These are phyloP conservation scores for Trichoderma asperelloides DNA, from an alignment of 495 filamentous ascomycete species.

Conservation along the genomic window DNA sequence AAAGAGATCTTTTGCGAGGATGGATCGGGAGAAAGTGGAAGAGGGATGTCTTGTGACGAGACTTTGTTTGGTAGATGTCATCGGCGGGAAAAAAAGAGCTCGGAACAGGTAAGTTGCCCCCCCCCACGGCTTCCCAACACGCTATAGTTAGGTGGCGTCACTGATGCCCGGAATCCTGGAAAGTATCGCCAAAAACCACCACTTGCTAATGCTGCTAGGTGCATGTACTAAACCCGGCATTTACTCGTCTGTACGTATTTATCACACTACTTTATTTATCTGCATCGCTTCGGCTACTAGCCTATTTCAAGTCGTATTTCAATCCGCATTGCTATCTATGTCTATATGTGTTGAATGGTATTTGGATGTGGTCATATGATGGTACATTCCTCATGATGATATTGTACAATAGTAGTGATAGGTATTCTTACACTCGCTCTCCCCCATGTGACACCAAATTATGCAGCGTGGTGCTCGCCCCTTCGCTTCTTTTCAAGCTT, in stretches of 20 bases:
- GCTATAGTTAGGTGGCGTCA: conserved; percentile 3
- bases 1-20: neutral
- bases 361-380: neutral
- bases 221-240: neutral
- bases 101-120: neutral
- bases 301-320: too few relatives aligned
- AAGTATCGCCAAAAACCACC: neutral
- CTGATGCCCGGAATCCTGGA: neutral
- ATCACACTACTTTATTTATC: too few relatives aligned
- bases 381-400: neutral
- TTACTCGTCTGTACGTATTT: too few relatives aligned
- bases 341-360: neutral
- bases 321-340: neutral
- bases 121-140: neutral
- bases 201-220: neutral
- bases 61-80: neutral
- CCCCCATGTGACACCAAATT: neutral
- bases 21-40: neutral
- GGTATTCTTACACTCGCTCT: neutral
- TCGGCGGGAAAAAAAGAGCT: neutral
- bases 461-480: conserved; percentile 10
- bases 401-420: neutral
- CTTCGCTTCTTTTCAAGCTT: conserved; percentile 35
- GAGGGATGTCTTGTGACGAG: neutral
- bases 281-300: too few relatives aligned